These are phyloP conservation scores for Colletotrichum tofieldiae DNA, from an alignment of 2,329 filamentous ascomycete species.

Conservation along the genomic window DNA sequence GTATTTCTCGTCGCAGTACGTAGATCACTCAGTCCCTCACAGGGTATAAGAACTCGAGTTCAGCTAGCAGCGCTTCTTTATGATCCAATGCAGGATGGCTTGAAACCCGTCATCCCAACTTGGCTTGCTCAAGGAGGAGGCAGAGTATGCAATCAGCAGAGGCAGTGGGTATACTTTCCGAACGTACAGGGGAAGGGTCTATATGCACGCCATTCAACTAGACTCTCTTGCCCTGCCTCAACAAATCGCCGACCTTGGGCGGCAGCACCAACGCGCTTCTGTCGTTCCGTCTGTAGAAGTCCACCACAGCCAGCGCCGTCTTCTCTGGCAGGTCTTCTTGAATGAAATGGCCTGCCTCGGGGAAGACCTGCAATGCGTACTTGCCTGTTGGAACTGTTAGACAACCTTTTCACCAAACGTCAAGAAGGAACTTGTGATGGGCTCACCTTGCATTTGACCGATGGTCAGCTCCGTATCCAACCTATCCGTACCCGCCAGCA, in stretches of 20 bases:
- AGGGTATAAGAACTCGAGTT: not conserved
- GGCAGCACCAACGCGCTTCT: slow-evolving; percentile 87
- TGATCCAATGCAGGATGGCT: not conserved
- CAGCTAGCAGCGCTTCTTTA: not conserved
- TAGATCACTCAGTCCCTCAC: not conserved
- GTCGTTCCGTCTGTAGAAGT: slow-evolving; percentile 95
- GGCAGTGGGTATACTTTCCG: slow-evolving; percentile 22
- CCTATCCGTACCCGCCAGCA: slow-evolving; percentile 91
- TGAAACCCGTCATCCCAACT: not conserved
- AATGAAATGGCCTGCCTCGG: slow-evolving; percentile 95
- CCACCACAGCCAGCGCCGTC: slow-evolving; percentile 86
- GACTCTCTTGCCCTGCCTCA: slow-evolving; percentile 74
- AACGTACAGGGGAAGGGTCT: slow-evolving; percentile 10
- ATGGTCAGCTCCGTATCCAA: slow-evolving; percentile 94
- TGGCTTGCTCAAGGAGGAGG: not conserved
- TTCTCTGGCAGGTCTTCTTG: slow-evolving; percentile 96
- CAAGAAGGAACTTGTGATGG: slow-evolving; percentile 4
- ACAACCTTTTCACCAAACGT: not conserved
- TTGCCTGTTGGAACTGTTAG: slow-evolving; percentile 71
- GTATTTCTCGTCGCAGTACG: too few species aligned
- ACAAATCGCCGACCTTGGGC: slow-evolving; percentile 87
- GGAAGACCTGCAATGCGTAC: slow-evolving; percentile 95
- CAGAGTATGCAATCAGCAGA: not conserved
- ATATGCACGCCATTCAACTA: slow-evolving; percentile 47
- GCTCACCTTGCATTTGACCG: slow-evolving; percentile 93